Evolutionary conservation across 2,329 filamentous ascomycete genomes (phyloP).

Genomic region (Lithohypha guttulata): DNA sequence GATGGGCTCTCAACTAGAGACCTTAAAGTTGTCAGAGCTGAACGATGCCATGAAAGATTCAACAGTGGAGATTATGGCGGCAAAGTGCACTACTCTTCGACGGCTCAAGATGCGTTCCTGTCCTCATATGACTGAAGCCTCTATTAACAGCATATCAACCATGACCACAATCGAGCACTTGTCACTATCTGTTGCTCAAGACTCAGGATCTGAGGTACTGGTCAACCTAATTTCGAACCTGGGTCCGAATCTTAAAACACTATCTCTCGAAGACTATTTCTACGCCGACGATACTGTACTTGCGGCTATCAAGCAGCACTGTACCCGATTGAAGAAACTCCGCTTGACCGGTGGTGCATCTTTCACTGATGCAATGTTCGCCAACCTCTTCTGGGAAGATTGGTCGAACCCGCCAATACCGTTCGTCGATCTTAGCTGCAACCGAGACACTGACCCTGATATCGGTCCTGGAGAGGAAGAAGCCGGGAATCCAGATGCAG

Average conservation of each 20-base stretch:
- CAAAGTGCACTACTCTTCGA: conserved; percentile 55
- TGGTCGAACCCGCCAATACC: conserved; percentile 66
- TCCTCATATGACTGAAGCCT: conserved; percentile 56
- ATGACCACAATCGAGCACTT: conserved; percentile 61
- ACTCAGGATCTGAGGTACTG: conserved; percentile 47
- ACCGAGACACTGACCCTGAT: conserved; percentile 61
- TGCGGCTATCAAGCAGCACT: conserved; percentile 58
- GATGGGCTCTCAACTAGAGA: conserved; percentile 55
- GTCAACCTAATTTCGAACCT: conserved; percentile 50
- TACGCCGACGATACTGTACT: conserved; percentile 59
- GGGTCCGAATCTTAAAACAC: conserved; percentile 58
- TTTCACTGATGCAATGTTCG: conserved; percentile 66
- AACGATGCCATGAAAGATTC: conserved; percentile 72
- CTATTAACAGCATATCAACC: conserved; percentile 53
- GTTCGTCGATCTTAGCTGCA: conserved; percentile 65
- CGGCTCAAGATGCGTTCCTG: conserved; percentile 76
- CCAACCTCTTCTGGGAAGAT: conserved; percentile 53
- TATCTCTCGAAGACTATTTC: conserved; percentile 63
- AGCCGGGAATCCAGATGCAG: too few species aligned
- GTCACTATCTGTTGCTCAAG: conserved; percentile 56
- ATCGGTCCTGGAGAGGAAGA: conserved; percentile 54
- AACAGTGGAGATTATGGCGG: conserved; percentile 50
- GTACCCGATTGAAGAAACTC: conserved; percentile 60
- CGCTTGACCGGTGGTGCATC: conserved; percentile 67
- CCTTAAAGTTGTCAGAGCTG: conserved; percentile 70